Evolutionary conservation across 495 filamentous ascomycete species (phyloP), one percentile per base, ranked within the genome.

Genomic region (Aspergillus asperescens): DNA sequence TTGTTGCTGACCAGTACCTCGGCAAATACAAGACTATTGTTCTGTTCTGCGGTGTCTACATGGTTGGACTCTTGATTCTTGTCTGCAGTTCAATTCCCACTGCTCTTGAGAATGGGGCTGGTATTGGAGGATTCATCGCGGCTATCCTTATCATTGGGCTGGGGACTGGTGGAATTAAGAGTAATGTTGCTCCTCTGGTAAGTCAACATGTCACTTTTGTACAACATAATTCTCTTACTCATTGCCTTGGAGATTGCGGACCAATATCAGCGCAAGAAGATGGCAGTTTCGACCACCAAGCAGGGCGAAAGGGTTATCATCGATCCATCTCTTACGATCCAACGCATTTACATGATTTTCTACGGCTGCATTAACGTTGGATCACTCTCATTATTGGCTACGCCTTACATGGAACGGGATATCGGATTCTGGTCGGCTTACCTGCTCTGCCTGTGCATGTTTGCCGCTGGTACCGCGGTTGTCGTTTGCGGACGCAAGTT

Each of bases 291-390:
- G 29, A 70, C 68, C 24, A 64, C 68, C 22, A 76, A 79, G 67
- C 81, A 74, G 46, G 88, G 88, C 47, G 85, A 90, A 70, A 77
- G 80, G 27, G 84, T 88, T 20, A 80, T 93, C 46, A 80, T 90
- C 34, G 86, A 90, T 60, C 87, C 88, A 1, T 73, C 80, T 38
- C 77, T 87, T 40, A 90, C 87, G 9, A 79, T 87, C 52, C 84
- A 88, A 69, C 77, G 82, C 38, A 84, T 92, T 50, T 85, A 85
- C 73, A 82, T 84, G 77, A 77, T 83, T 48, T 87, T 87, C 66
- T 90, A 90, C 62, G 67, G 79, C 38, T 82, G 83, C 57, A 87
- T 91, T 75, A 91, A 95, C 72, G 57, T 94, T 50, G 88, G 88
- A 12, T 79, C 76, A 45, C 81, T 81, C 57, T 84, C 77, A 54